These are phyloP conservation scores for Vaccinium vitisidaea DNA, from an alignment of 148 eudicot genomes.

Conservation along the genomic window DNA sequence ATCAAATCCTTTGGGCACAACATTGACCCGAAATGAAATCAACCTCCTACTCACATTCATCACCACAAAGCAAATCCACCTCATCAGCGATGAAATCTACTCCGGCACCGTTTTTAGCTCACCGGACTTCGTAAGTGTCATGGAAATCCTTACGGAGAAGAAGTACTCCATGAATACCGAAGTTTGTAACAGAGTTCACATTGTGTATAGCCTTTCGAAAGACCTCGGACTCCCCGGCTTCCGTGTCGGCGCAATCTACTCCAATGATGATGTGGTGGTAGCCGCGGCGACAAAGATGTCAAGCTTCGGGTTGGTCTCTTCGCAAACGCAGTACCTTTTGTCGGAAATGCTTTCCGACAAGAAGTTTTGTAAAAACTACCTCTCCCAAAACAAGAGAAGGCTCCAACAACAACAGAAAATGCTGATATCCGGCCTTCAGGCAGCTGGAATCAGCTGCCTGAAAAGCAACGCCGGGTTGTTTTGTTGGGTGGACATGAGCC, in stretches of 20 bases:
- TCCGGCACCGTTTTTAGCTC: constrained; percentile 57
- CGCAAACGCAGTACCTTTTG: constrained; percentile 74
- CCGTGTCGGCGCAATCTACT: constrained; percentile 72
- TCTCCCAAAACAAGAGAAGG: constrained; percentile 39
- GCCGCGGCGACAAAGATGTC: constrained; percentile 84
- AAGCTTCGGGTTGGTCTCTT: constrained; percentile 70
- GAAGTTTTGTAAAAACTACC: constrained; percentile 44
- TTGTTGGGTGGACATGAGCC: constrained; percentile 77
- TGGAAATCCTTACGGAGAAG: constrained; percentile 46
- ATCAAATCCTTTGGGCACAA: constrained; percentile 66
- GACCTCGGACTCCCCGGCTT: constrained; percentile 79
- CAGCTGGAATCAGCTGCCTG: constrained; percentile 50
- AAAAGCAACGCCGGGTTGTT: constrained; percentile 66
- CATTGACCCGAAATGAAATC: constrained; percentile 46
- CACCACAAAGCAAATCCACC: constrained; percentile 41
- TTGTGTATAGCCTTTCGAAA: constrained; percentile 72
- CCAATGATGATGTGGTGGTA: constrained; percentile 52
- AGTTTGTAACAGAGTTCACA: constrained; percentile 47
- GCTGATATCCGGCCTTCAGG: constrained; percentile 45
- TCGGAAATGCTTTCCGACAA: constrained; percentile 57
- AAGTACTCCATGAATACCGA: constrained; percentile 37
- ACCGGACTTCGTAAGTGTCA: constrained; percentile 47
- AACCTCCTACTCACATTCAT: constrained; percentile 47
- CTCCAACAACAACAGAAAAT: constrained; percentile 38
- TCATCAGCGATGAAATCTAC: constrained; percentile 67